Evolutionary conservation across 768 basidiomycete species (phyloP).

Genomic region (Sistotremastrum niveocremeum): DNA sequence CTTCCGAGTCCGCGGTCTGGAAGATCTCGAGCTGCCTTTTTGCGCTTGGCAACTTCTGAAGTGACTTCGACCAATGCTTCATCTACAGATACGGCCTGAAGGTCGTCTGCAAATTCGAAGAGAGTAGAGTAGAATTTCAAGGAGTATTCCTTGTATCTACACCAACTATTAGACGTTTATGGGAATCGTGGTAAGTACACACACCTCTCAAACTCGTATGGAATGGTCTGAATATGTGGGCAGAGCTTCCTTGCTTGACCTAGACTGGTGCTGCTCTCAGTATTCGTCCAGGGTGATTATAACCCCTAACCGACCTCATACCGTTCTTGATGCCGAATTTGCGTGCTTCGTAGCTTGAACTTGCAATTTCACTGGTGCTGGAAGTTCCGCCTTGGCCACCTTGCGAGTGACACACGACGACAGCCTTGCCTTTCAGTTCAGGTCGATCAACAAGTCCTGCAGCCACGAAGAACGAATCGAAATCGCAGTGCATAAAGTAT

Average conservation of each 20-base stretch:
- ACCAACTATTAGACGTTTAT: conserved; percentile 1
- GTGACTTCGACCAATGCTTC: conserved; percentile 91
- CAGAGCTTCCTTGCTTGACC: conserved; percentile 72
- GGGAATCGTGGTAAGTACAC: conserved; percentile 9
- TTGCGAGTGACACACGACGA: conserved; percentile 93
- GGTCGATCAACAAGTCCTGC: conserved; percentile 75
- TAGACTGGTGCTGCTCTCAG: conserved; percentile 30
- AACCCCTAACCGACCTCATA: conserved; percentile 59
- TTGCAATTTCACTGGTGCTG: conserved; percentile 91
- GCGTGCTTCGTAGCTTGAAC: conserved; percentile 88
- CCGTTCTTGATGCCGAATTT: conserved; percentile 82
- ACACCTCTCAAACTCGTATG: conserved; percentile 86
- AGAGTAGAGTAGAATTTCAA: conserved; percentile 87
- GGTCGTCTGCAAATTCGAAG: conserved; percentile 77
- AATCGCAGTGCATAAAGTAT: conserved; percentile 87
- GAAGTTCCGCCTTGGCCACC: conserved; percentile 53
- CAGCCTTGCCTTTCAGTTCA: conserved; percentile 73
- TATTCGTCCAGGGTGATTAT: not conserved
- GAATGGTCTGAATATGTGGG: conserved; percentile 58
- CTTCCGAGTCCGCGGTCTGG: conserved; percentile 10
- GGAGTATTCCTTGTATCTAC: conserved; percentile 73
- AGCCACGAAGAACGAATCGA: conserved; percentile 94
- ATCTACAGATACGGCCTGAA: conserved; percentile 93
- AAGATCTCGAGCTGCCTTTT: not conserved
- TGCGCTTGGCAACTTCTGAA: conserved; percentile 31